Evolutionary conservation across 2,329 filamentous ascomycete species (phyloP), one percentile per base, ranked within the genome.

Genomic region (Colletotrichum phormii): DNA sequence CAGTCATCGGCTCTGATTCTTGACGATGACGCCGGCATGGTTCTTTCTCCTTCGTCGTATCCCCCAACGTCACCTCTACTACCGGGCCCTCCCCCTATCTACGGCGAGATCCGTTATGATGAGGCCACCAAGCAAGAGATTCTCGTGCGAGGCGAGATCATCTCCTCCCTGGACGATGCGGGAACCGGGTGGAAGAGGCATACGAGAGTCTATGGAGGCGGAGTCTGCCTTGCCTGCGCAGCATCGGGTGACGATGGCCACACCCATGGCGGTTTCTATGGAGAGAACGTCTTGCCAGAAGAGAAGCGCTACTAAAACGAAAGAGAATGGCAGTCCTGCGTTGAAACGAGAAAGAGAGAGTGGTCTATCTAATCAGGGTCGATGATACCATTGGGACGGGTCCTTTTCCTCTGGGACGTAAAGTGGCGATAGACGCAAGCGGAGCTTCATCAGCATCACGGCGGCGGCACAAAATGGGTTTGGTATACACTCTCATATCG

Each of bases 131-230:
- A 37, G 65, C 79, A 79, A 15, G 82, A 84, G 68, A 81, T 86
- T 46, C 82, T 84, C 63, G 81, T 88, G 5, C 82, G 86, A 59
- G 88, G 86, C 33, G 87, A 89, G 76, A 86, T 88, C 67, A 82
- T 89, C 53, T 86, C 85, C 9, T 81, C 85, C 13, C 79, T 86
- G 68, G 85, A 89, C 76, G 82, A 82, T 69, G 81, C 83, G 13
- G 87, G 86, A 5, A 82, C 84, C 22, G 85, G 84, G 54, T 91
- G 88, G 89, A 87, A 84, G 76, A 85, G 88, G 49, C 89, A 91
- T 78, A 91, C 89, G 18, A 85, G 88, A 31, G 89, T 90, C 31
- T 90, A 90, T 74, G 88, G 88, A 33, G 89, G 89, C 71, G 88
- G 89, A 6, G 84, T 87, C 3, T 91, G 89, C 74, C 82, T 89